Evolutionary conservation across 306 rosid species (phyloP).

Genomic region (Carpinus viminea): DNA sequence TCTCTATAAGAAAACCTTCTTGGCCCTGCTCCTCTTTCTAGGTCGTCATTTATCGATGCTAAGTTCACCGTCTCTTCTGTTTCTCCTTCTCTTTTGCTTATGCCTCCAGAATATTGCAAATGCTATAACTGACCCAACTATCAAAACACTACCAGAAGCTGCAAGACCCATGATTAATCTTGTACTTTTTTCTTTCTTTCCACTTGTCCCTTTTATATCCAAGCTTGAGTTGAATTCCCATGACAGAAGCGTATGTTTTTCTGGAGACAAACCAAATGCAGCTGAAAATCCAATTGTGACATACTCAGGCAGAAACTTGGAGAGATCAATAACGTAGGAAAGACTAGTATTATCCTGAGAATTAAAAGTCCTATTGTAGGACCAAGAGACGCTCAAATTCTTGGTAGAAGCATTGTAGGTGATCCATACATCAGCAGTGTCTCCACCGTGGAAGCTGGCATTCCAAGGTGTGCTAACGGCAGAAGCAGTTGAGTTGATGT

Average conservation of each 20-base stretch:
- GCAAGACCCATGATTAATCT: too few relatives aligned
- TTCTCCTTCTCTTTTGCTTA: neutral
- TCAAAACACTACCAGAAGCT: too few relatives aligned
- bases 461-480: constrained; percentile 34
- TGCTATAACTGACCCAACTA: too few relatives aligned
- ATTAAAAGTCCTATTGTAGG: neutral
- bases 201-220: neutral
- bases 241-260: constrained; percentile 28
- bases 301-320: constrained; percentile 44
- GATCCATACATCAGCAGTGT: too few relatives aligned
- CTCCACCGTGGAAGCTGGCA: constrained; percentile 39
- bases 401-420: constrained; percentile 31
- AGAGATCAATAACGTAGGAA: constrained; percentile 34
- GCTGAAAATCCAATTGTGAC: constrained; percentile 54
- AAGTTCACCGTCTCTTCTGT: constrained; percentile 8
- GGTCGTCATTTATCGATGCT: constrained; percentile 26
- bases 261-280: constrained; percentile 34
- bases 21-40: constrained; percentile 50
- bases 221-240: constrained; percentile 50
- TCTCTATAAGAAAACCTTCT: constrained; percentile 38
- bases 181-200: too few relatives aligned
- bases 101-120: too few relatives aligned
- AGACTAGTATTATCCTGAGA: neutral
- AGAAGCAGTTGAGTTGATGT: constrained; percentile 31
- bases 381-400: constrained; percentile 27